Conservation (phyloP, 2,329 filamentous ascomycete species). For the Cephalotrichum gorgonifer region DNA sequence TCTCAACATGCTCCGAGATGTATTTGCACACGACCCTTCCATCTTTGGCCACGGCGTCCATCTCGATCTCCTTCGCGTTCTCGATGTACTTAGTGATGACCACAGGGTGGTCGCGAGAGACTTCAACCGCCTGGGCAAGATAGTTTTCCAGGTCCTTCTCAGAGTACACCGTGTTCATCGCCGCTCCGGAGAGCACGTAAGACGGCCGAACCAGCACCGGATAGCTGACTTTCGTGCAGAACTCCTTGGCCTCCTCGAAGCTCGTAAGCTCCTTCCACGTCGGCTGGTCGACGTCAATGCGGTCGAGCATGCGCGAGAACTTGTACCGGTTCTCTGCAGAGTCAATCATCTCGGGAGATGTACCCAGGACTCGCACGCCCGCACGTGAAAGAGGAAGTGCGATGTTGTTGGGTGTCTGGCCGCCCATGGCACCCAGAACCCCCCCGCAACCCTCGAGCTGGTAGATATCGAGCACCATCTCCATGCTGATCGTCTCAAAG, state of each 20-base stretch:
- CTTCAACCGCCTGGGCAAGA: slow-evolving; percentile 80
- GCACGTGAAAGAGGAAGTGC: slow-evolving; percentile 78
- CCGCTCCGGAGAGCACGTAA: slow-evolving; percentile 91
- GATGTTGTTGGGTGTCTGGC: slow-evolving; percentile 97
- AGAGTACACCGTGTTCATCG: slow-evolving; percentile 99
- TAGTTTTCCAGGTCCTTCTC: slow-evolving; percentile 85
- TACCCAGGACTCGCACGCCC: slow-evolving; percentile 87
- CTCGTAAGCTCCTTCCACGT: slow-evolving; percentile 97
- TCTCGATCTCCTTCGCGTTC: slow-evolving; percentile 98
- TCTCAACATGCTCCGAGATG: slow-evolving; percentile 97
- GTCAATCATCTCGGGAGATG: slow-evolving; percentile 98
- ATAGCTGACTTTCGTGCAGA: slow-evolving; percentile 83
- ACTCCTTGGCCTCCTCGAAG: slow-evolving; percentile 77
- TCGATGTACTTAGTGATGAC: slow-evolving; percentile 99
- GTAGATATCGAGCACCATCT: slow-evolving; percentile 90
- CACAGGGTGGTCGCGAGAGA: slow-evolving; percentile 90
- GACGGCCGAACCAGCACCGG: slow-evolving; percentile 92
- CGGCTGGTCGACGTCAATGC: slow-evolving; percentile 89
- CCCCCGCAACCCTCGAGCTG: slow-evolving; percentile 73
- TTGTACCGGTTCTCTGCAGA: slow-evolving; percentile 96
- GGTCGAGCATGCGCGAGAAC: slow-evolving; percentile 95
- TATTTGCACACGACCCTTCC: slow-evolving; percentile 90
- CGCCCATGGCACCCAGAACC: slow-evolving; percentile 91
- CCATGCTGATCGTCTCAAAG: slow-evolving; percentile 89
- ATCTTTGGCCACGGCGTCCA: slow-evolving; percentile 92